Evolutionary conservation across 2,329 filamentous ascomycete genomes (phyloP), one percentile per base, ranked within the genome.

Genomic region (Epichloe typhina): DNA sequence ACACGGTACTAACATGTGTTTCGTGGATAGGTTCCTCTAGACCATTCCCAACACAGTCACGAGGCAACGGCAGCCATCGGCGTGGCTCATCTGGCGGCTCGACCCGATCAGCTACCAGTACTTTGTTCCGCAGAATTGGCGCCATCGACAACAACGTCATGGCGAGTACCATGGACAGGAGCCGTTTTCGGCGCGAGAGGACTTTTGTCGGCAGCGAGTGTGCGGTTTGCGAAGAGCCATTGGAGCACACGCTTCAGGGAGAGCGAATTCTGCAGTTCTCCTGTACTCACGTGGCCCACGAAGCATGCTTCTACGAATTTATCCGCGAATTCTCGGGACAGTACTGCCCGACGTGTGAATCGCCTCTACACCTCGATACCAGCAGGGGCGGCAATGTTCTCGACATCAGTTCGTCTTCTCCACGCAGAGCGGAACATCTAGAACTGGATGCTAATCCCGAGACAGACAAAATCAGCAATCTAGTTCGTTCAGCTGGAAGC

Each of bases 261-360:
- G 93, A 98, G 71, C 83, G 89, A 58, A 89, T 98, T 54, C 74
- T 98, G 50, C 93, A 97, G 65, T 93, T 98, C 62, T 94, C 90
- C 5, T 98, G 93, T 69, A 80, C 84, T n/a, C 93, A 98, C 68
- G 91, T 98, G 53, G 89, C 91, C 11, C 93, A 98, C 65, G 93
- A 97, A 67, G 93, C 91, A 37, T 98, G 93, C 69, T 97, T 98
- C 65, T 97, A 97, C 70, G 93, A 98, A 68, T 96, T 94, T 64
- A 95, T 98, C 60, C 86, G 88, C 62, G 91, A 96, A 63, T 86
- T 91, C 53, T 90, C 97, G 58, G 87, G 87, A 49, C 89, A 97
- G 62, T 90, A 88, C 62, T 98, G 93, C 69, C 93, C 93, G 31
- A 86, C 87, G 57, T 98, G 93, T 69, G 86, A 95, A 72, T 86